phyloP scores from a whole-genome alignment of 768 basidiomycete genomes.

The Dacryopinax primogenitus region DNA sequence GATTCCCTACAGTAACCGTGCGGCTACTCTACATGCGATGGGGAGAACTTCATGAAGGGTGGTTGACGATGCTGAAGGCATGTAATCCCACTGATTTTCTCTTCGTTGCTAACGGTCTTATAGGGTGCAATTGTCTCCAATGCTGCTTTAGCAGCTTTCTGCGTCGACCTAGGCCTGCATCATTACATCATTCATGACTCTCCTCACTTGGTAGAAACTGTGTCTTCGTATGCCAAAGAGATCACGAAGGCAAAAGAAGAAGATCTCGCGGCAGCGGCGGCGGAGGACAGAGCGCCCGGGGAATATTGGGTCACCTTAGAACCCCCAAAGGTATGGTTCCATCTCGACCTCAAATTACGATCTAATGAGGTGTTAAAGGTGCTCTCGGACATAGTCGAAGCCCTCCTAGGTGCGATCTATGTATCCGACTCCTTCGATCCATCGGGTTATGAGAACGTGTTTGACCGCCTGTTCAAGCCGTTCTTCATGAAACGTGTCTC shows the following conservation, averaged over 20 bases:
- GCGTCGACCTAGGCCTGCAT: slow-evolving; percentile 54
- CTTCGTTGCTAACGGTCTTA: background rate
- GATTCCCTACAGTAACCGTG: slow-evolving; percentile 45
- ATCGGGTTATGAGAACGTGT: slow-evolving; percentile 49
- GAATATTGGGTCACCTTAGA: slow-evolving; percentile 72
- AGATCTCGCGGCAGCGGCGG: slow-evolving; percentile 37
- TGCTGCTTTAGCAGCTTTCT: slow-evolving; percentile 59
- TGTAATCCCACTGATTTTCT: background rate
- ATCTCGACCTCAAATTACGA: background rate
- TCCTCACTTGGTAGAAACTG: slow-evolving; percentile 36
- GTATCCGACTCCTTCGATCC: slow-evolving; percentile 60
- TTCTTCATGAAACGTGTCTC: slow-evolving; percentile 69
- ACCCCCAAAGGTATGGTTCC: slow-evolving; percentile 53
- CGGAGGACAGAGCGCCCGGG: slow-evolving; percentile 41
- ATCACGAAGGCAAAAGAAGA: slow-evolving; percentile 33
- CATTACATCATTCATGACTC: slow-evolving; percentile 49
- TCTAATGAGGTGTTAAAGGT: slow-evolving; percentile 34
- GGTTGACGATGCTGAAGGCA: slow-evolving; percentile 68
- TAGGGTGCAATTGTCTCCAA: slow-evolving; percentile 83
- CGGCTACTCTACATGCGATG: slow-evolving; percentile 55
- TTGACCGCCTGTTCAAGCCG: slow-evolving; percentile 53
- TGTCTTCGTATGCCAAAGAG: slow-evolving; percentile 41
- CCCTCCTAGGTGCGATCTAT: slow-evolving; percentile 64
- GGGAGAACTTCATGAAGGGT: slow-evolving; percentile 54
- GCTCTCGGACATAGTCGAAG: slow-evolving; percentile 69